Evolutionary conservation across 805 yeast species (phyloP), one percentile per base, ranked within the genome.

Genomic region (Tetrapisispora iriomotensis): DNA sequence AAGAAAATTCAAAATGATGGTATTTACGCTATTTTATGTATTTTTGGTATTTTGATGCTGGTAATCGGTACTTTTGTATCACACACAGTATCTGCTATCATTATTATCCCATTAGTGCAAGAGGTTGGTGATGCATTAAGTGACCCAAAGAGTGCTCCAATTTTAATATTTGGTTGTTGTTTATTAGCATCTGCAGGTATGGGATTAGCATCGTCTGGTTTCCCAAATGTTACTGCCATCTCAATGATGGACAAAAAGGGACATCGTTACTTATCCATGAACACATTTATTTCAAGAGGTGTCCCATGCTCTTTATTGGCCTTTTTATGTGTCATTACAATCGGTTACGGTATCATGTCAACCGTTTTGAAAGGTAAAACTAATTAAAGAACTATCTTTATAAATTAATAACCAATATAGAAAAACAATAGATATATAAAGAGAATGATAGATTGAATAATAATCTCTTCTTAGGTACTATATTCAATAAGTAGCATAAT

Each of bases 151-250:
- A 90, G 96, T 21, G 62, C 70, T 1, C 63, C 63, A 10, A 48
- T 65, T 23, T 45, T 67, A 36, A 62, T 66, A 35, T 65, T 67
- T 36, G 66, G 66, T 32, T 60, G 65, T 43, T 72, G 87, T 28
- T 58, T 88, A 37, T 62, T 90, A 47, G 80, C 94, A 15, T 87
- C 96, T 0, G 81, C 84, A 38, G 98, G 97, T 42, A 92, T 92
- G 97, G 97, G 95, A 3, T 69, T 90, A 42, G 96, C 97, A 2
- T 88, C 97, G 0, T 81, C 94, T 0, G 97, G 98, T 0, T 92
- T 92, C 71, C 98, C 98, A n/a, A 90, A 92, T 54, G 95, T 92
- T 25, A 88, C 97, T 0, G 97, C 97, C 0, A 85, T 92, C 43
- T 85, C 96, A 46, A 80, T 85, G 82, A 74, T 88, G 2, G 95